Base-by-base conservation (phyloP, 2,329 filamentous ascomycete genomes). In the Chaetoscypha palmicola region DNA sequence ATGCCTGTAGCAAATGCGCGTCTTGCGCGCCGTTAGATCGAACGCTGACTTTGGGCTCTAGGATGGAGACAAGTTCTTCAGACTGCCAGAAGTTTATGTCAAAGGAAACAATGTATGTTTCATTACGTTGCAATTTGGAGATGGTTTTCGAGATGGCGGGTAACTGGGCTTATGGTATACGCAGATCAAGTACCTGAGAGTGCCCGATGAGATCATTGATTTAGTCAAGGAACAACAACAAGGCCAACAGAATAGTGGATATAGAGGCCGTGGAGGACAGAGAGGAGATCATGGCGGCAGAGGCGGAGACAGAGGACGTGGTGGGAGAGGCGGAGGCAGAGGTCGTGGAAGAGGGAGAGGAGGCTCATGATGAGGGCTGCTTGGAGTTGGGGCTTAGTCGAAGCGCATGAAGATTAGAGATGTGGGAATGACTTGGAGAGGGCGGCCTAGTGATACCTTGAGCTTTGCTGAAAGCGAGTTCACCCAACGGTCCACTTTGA, bases 161-260 rank as follows among this genome's bases (percentile, higher is more conserved):
- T 28, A 11, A 24, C 48, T 55, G 36, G 55, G 38, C 31, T 26
- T 7, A 3, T 4, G 49, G n/a, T n/a, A n/a, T 28, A 7, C 41
- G 19, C 31, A 43, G 92, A 98, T 98, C 71, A 98, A 98, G 73
- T 98, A 95, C 69, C 78, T 98, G 23, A 82, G 91, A 58, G 87
- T 98, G 2, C 89, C 91, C 41, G 91, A 98, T 68, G 91, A 97
- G 66, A 94, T 98, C 50, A 86, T 98, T 67, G 91, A 97, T 53
- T 68, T 88, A 30, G 90, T 92, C 19, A 94, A 89, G 72, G 91
- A 97, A 62, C 91, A 97, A 66, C 83, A 86, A 61, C 48, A 52
- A 38, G 46, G 52, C 21, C 55, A 58, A 17, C 57, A 60, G 40
- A 48, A 52, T 20, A 36, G 49, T 9, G 70, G 69, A 50, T 85